phyloP scores from a whole-genome alignment of 805 yeast genomes.

The Schizosaccharomyces cryophilus region DNA sequence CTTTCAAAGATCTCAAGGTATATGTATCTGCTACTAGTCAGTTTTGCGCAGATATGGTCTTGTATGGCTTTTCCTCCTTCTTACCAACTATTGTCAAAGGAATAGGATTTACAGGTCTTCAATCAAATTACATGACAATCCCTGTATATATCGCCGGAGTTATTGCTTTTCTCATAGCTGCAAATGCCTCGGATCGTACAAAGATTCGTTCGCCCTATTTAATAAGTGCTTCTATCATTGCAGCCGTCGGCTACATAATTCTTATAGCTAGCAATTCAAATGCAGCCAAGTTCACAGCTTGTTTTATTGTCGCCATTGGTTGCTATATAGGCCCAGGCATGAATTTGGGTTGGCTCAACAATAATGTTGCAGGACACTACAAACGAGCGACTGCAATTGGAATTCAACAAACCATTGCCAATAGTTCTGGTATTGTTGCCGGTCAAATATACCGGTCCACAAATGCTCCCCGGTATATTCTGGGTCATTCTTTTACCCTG shows the following conservation, averaged over 20 bases:
- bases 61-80: constrained; percentile 28
- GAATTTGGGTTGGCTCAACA: constrained; percentile 1
- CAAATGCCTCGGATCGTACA: constrained; percentile 33
- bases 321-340: constrained; percentile 1
- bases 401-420: constrained; percentile 1
- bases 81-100: constrained; percentile 37
- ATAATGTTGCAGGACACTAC: constrained; percentile 1
- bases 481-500: constrained; percentile 1
- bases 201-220: constrained; percentile 15
- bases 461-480: background rate
- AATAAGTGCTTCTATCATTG: constrained; percentile 13
- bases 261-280: constrained; percentile 18
- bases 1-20: background rate
- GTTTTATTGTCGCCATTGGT: background rate
- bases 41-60: constrained; percentile 13
- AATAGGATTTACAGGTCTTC: constrained; percentile 41
- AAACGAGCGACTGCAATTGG: constrained; percentile 2
- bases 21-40: background rate
- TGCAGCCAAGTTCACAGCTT: background rate
- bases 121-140: constrained; percentile 56
- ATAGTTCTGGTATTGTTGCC: background rate
- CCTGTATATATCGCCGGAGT: constrained; percentile 66
- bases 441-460: background rate
- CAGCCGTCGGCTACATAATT: constrained; percentile 31
- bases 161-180: constrained; percentile 34